phyloP scores from a whole-genome alignment of 1,284 basidiomycete genomes.

The Coniferiporia weirii region DNA sequence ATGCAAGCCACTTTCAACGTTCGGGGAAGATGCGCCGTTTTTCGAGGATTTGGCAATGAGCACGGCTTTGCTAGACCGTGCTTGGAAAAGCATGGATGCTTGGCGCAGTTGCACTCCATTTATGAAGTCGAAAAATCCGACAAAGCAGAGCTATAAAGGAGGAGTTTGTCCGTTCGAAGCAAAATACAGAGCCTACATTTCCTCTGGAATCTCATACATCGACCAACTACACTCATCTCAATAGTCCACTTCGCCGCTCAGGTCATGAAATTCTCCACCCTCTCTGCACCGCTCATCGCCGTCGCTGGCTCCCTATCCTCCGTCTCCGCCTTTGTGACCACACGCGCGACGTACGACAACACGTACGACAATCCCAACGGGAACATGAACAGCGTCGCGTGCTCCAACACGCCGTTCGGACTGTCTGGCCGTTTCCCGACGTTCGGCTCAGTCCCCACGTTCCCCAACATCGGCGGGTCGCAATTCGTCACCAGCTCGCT shows the following conservation, averaged over 20 bases:
- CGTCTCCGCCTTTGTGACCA: constrained; percentile 21
- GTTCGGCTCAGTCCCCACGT: constrained; percentile 41
- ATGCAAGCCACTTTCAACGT: no score
- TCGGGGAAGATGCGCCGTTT: no score
- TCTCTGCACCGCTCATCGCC: constrained; percentile 22
- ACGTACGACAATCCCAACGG: constrained; percentile 34
- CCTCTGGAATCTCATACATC: no score
- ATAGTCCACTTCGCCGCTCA: no score
- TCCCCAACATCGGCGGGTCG: constrained; percentile 45
- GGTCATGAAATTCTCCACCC: background rate
- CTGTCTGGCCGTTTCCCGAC: constrained; percentile 40
- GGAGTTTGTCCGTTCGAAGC: no score
- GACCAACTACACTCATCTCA: no score
- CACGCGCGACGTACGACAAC: constrained; percentile 35
- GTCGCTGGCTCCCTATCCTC: background rate
- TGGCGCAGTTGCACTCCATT: no score
- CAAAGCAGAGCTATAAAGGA: no score
- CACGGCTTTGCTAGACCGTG: no score
- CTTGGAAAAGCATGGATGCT: no score
- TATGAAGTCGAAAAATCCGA: background rate
- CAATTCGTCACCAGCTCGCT: constrained; percentile 36
- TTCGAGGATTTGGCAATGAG: no score
- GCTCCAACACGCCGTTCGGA: constrained; percentile 43
- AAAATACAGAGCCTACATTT: no score
- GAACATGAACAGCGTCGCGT: constrained; percentile 36